Base-by-base conservation (phyloP, 768 basidiomycete genomes). In the Boletus eberwhitei region DNA sequence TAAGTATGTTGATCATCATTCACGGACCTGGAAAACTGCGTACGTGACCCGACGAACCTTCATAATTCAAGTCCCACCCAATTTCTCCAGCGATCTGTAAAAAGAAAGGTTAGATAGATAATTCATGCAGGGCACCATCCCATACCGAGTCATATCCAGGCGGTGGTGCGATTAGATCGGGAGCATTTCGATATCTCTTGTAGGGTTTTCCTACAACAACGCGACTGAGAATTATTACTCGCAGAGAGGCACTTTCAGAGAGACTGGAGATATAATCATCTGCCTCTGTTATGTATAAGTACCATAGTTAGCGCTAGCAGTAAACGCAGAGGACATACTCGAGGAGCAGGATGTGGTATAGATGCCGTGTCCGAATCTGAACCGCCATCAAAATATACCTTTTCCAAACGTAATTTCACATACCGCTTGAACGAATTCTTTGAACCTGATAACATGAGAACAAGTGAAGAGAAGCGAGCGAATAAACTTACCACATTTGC, bases 301-400 rank as follows among this genome's bases (percentile, higher is more conserved):
- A 54, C 19, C 13, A 45, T 17, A 9, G 17, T 36, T 4, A 0
- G 35, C 12, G 14, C 0, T 14, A 24, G 16, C 9, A 26, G 43
- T 36, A 29, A 35, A 35, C 5, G 22, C 19, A 44, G 40, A 19
- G 41, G 19, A 71, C 78, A 45, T 60, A 86, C 85, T 87, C 7
- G 85, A 86, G 14, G 85, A 85, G 63, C 84, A 85, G 3, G 79
- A 63, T 14, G 83, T 84, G 2, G 82, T 83, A 63, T 87, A 88
- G 40, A 88, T 86, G 4, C 86, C 86, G 7, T 74, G 75, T n/a
- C 86, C 86, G 64, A 88, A 87, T 56, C 85, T 83, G 59, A 40
- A 34, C 9, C 22, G 8, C 19, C n/a, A 35, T 50, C 43, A 58
- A 38, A 24, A 48, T 14, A 21, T 5, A 14, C 24, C 53, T 19